These are phyloP conservation scores for Dioscorea alata DNA, from an alignment of 106 monocot genomes.

Conservation along the genomic window DNA sequence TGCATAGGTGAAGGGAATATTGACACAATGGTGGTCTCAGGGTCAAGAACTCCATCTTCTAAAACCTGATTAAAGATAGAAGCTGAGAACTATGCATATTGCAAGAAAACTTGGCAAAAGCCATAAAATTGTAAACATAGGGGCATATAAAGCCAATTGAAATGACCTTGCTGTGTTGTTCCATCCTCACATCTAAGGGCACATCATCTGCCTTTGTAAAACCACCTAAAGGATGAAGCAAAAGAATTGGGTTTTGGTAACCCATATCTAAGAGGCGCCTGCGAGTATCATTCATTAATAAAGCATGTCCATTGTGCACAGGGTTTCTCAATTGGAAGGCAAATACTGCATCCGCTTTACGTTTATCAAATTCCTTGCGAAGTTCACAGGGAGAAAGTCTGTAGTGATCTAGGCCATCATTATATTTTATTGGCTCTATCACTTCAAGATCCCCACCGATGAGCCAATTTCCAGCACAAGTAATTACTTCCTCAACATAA, in stretches of 20 bases:
- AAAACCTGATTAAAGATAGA: constrained; percentile 46
- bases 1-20: constrained; percentile 99
- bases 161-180: constrained; percentile 92
- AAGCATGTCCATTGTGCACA: constrained; percentile 95
- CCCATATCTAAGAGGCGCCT: constrained; percentile 89
- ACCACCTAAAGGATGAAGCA: constrained; percentile 95
- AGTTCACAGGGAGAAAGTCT: constrained; percentile 83
- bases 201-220: constrained; percentile 97
- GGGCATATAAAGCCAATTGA: neutral
- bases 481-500: constrained; percentile 84
- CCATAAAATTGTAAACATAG: neutral
- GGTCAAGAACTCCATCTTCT: constrained; percentile 95
- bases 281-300: constrained; percentile 95
- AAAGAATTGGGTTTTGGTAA: constrained; percentile 83
- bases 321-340: constrained; percentile 97
- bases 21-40: constrained; percentile 83
- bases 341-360: constrained; percentile 89
- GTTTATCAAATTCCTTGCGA: constrained; percentile 80
- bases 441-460: constrained; percentile 95
- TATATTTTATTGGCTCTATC: constrained; percentile 86
- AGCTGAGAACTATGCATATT: neutral
- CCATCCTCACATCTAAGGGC: constrained; percentile 89
- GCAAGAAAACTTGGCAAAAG: neutral
- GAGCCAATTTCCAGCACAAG: constrained; percentile 78
- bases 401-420: constrained; percentile 96